Evolutionary conservation across 441 rosid species (phyloP).

Genomic region (Gossypium schwendimanii): DNA sequence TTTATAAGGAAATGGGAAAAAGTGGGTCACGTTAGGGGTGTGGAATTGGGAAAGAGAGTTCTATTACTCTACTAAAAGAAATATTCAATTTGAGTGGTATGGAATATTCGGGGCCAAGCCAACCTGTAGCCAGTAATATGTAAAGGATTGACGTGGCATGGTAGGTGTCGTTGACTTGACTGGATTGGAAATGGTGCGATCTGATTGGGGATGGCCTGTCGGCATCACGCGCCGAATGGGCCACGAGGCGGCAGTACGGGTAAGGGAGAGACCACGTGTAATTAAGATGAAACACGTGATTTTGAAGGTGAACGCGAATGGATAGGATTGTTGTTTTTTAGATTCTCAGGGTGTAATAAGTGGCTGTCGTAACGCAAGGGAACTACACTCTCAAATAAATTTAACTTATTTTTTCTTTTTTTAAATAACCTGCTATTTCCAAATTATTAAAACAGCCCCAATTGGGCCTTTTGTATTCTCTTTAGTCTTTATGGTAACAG

Average conservation of each 20-base stretch:
- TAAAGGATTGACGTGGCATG: slow-evolving; percentile 11
- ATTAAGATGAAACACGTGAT: not conserved
- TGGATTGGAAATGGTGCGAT: not conserved
- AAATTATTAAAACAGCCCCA: not conserved
- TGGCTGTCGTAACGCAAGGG: not conserved
- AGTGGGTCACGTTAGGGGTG: not conserved
- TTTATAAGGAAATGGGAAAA: not conserved
- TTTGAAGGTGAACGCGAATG: not conserved
- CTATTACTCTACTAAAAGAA: not conserved
- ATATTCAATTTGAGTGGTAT: slow-evolving; percentile 20
- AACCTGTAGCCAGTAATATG: not conserved
- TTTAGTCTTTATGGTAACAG: not conserved
- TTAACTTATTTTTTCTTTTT: no score
- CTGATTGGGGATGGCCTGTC: not conserved
- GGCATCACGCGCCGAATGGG: not conserved
- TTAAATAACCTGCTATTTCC: no score
- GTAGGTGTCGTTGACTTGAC: not conserved
- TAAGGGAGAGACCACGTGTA: not conserved
- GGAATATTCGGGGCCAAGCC: slow-evolving; percentile 25
- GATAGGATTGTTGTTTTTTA: not conserved
- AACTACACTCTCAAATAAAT: not conserved
- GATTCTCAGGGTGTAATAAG: not conserved
- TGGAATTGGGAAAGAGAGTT: not conserved
- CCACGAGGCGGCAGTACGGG: not conserved
- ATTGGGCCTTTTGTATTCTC: not conserved